Conservation (phyloP, 805 yeast genomes). For the Yarrowia sp. region DNA sequence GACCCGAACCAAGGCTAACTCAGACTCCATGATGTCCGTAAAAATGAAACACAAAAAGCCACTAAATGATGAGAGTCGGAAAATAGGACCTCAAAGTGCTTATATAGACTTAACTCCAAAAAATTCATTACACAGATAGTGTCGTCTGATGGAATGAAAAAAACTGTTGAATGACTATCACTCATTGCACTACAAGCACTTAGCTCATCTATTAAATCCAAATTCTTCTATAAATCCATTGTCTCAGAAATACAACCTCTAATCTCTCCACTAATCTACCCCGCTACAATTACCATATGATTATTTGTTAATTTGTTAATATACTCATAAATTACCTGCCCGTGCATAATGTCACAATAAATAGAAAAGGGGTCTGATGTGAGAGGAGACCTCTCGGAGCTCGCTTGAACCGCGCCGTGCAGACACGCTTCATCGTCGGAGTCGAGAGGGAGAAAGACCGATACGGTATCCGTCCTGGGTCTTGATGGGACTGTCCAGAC, state of each 20-base stretch:
- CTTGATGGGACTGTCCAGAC: slow-evolving; percentile 22
- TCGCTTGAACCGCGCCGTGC: background rate
- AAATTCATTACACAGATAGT: no score
- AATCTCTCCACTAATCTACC: background rate
- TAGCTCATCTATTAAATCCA: no score
- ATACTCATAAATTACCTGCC: slow-evolving; percentile 20
- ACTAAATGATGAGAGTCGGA: background rate
- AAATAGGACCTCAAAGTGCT: background rate
- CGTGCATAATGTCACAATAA: slow-evolving; percentile 20
- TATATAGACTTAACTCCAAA: no score
- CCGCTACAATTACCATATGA: background rate
- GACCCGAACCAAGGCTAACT: background rate
- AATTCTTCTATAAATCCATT: no score
- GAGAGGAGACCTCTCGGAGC: background rate
- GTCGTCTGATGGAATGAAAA: no score
- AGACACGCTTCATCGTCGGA: background rate
- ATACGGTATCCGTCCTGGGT: slow-evolving; percentile 21
- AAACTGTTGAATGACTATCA: no score
- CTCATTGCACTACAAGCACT: no score
- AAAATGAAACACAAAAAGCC: background rate
- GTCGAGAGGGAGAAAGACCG: slow-evolving; percentile 6
- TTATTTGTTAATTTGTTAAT: slow-evolving; percentile 1
- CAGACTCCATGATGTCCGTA: no score
- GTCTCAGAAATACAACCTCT: background rate
- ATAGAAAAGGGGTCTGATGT: slow-evolving; percentile 15